phyloP scores from a whole-genome alignment of 176 grass and related monocot species.

The Raddia distichophylla region DNA sequence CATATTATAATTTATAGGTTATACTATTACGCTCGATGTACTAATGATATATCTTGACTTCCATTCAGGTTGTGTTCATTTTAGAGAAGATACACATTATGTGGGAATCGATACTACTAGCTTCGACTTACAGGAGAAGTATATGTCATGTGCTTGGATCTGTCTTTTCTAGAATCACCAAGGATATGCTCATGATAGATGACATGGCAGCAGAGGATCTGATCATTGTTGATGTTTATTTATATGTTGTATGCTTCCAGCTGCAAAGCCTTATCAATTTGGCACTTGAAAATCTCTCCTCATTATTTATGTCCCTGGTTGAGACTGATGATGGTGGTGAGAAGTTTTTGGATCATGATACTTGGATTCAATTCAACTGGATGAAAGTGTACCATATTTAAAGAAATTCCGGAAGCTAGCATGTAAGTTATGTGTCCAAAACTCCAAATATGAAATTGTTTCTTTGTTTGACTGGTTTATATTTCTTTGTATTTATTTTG shows the following conservation, averaged over 20 bases:
- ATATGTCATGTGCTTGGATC: slow-evolving; percentile 77
- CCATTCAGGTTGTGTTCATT: slow-evolving; percentile 78
- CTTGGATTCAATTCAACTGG: slow-evolving; percentile 59
- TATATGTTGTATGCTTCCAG: slow-evolving; percentile 56
- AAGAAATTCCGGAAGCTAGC: slow-evolving; percentile 85
- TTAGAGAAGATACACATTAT: slow-evolving; percentile 90
- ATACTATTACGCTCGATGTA: background rate
- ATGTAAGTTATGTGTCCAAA: slow-evolving; percentile 46
- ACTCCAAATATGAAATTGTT: background rate
- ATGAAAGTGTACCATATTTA: slow-evolving; percentile 70
- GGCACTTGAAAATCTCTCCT: slow-evolving; percentile 79
- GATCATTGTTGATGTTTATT: slow-evolving; percentile 30
- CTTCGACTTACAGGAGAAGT: slow-evolving; percentile 77
- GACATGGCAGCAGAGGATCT: slow-evolving; percentile 87
- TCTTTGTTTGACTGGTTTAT: slow-evolving; percentile 28
- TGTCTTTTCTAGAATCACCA: slow-evolving; percentile 85
- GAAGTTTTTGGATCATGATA: slow-evolving; percentile 54
- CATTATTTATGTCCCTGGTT: slow-evolving; percentile 74
- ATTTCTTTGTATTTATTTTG: background rate
- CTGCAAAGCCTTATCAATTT: slow-evolving; percentile 92
- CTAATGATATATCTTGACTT: slow-evolving; percentile 33
- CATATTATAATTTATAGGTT: background rate
- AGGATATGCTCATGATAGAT: slow-evolving; percentile 91
- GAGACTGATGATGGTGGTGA: slow-evolving; percentile 41
- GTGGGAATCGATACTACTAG: slow-evolving; percentile 76